phyloP scores from a whole-genome alignment of 495 filamentous ascomycete species.

The Neurospora discreta region DNA sequence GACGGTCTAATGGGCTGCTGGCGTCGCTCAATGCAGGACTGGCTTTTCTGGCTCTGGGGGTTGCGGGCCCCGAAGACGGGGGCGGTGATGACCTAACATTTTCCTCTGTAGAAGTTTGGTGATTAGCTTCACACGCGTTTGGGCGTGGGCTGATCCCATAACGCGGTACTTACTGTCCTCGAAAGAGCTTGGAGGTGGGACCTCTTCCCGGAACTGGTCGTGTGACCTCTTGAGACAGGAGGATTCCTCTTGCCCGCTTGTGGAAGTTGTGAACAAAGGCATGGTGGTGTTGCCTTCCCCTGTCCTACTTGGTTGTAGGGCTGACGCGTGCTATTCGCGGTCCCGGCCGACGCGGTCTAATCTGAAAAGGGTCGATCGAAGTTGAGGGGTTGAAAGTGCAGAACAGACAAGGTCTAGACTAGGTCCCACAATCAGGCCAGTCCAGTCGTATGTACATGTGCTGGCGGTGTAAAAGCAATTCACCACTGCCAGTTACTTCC shows the following conservation, averaged over 20 bases:
- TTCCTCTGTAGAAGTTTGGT: conserved; percentile 9
- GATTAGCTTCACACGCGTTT: not conserved
- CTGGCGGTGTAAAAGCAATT: not conserved
- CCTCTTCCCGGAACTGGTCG: conserved; percentile 21
- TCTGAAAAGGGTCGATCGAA: not conserved
- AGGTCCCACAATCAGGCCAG: not conserved
- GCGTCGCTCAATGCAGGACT: conserved; percentile 24
- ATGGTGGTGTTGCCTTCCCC: conserved; percentile 10
- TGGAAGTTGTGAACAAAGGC: conserved; percentile 28
- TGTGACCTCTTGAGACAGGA: conserved; percentile 24
- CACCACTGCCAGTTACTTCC: not conserved
- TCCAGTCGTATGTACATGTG: not conserved
- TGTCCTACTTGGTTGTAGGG: not conserved
- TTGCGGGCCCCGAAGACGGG: not conserved
- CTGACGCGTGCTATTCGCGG: not conserved
- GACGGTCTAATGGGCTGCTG: conserved; percentile 18
- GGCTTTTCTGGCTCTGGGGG: conserved; percentile 15
- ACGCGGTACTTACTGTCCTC: conserved; percentile 7
- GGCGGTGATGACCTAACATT: conserved; percentile 4
- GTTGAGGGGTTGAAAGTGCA: not conserved
- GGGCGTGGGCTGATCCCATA: not conserved
- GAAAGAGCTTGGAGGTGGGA: conserved; percentile 3
- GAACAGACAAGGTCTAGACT: not conserved
- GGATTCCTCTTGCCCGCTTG: conserved; percentile 25
- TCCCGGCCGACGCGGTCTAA: not conserved